Percentiles rank a stretch among this genome's conserved stretches.
Evolutionary conservation across 116 monocot genomes (phyloP).

Genomic region (Phalaenopsis hybrid): DNA sequence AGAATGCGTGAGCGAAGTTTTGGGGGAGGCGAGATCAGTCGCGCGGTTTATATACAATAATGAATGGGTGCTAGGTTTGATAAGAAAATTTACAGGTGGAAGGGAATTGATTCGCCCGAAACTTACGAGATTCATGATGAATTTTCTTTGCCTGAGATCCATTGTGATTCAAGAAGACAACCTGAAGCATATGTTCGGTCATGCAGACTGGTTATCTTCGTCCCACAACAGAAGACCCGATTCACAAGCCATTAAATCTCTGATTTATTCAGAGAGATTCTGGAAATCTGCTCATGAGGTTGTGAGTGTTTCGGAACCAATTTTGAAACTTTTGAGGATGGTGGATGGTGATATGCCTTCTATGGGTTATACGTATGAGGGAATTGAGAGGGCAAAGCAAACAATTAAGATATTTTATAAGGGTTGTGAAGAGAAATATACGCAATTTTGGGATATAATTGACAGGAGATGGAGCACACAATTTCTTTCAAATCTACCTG

Average conservation of each 20-base stretch:
- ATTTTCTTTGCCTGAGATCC: slow-evolving; percentile 41
- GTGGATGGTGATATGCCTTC: slow-evolving; percentile 48
- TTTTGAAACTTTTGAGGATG: slow-evolving; percentile 37
- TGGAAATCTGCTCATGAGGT: slow-evolving; percentile 44
- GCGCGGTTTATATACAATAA: slow-evolving; percentile 27
- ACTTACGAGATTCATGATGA: slow-evolving; percentile 22
- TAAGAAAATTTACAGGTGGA: slow-evolving; percentile 32
- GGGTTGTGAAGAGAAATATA: slow-evolving; percentile 37
- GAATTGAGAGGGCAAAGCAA: slow-evolving; percentile 40
- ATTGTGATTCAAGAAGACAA: slow-evolving; percentile 34
- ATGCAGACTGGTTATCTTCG: slow-evolving; percentile 43
- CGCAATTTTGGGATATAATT: slow-evolving; percentile 39
- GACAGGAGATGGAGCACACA: slow-evolving; percentile 39
- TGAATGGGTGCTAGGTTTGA: slow-evolving; percentile 20
- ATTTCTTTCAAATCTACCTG: slow-evolving; percentile 31
- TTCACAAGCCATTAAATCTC: slow-evolving; percentile 31
- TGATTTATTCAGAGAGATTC: slow-evolving; percentile 34
- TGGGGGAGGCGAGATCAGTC: slow-evolving; percentile 27
- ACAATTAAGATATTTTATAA: slow-evolving; percentile 27
- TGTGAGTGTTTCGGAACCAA: slow-evolving; percentile 28
- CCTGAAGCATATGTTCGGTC: slow-evolving; percentile 43
- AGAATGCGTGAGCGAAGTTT: slow-evolving; percentile 20
- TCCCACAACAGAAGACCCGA: slow-evolving; percentile 21
- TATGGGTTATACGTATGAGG: slow-evolving; percentile 44
- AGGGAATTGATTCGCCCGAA: slow-evolving; percentile 32